Evolutionary conservation across 768 basidiomycete species (phyloP), one percentile per base, ranked within the genome.

Genomic region (Kwoniella dendrophila): DNA sequence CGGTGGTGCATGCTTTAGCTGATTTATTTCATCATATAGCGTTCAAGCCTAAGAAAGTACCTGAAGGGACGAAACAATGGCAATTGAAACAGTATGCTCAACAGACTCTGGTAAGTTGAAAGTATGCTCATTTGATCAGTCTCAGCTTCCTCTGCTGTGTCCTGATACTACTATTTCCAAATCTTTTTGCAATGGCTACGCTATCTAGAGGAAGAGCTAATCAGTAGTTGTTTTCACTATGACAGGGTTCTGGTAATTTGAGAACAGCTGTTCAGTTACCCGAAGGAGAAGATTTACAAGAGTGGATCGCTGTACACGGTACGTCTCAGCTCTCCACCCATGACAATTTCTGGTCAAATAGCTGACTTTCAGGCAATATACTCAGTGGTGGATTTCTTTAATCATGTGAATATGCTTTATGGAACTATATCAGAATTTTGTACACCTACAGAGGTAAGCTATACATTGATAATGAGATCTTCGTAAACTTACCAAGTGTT

Each of bases 271-370:
- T 99, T 22, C 87, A 89, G 65, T 83, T 98, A 20, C 96, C 96
- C 0, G 96, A 97, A 69, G 96, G 96, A 38, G 96, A 99, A 80
- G 96, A 99, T 78, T 79, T 87, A 71, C 95, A 94, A 69, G 96
- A 99, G 80, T 99, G 96, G 96, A 87, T 99, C n/a, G 96, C 96
- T 12, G 95, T 99, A 7, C 95, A 99, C 76, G 91, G 96, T 96
- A 67, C 60, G 86, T 79, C 14, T n/a, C 54, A 24, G 24, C 29
- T 24, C 30, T 11, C n/a, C 18, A 5, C 41, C 18, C 41, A 10
- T 20, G 12, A 5, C 30, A 27, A 16, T 18, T 44, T 44, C 38
- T 16, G 36, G 34, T 7, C 43, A 33, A 16, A 29, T 30, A 56
- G n/a, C 53, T 63, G 49, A 43, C 32, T 7, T 38, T n/a, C 20